Base-by-base conservation (phyloP, 2,329 filamentous ascomycete genomes). In the Exserohilum turcica region DNA sequence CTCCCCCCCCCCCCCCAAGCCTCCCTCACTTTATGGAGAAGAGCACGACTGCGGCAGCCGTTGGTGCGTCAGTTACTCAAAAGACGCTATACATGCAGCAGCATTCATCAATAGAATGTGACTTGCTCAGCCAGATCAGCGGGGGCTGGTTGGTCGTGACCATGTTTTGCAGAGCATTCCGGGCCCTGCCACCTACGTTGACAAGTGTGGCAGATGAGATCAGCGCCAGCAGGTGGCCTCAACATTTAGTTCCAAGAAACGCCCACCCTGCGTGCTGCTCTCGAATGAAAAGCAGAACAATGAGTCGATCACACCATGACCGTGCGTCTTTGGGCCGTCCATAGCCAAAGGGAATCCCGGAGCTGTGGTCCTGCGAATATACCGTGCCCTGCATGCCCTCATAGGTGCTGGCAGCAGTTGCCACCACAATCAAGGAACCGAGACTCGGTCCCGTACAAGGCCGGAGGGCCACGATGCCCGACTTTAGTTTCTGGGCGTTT, bases 361-460 rank as follows among this genome's bases (percentile, higher is more conserved):
- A 44, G 57, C 50, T 59, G 60, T 54, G 40, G 60, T 58, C 55
- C 59, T 57, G 47, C 21, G 29, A 36, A 27, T 28, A 21, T 48
- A 29, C 19, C 10, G 9, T 24, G 36, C 12, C 12, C 18, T 19
- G 21, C 36, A 39, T 21, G 18, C 19, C 19, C 36, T 10, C 16
- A 39, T 9, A 13, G 33, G 33, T 32, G 29, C 7, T n/a, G 32
- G 6, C 15, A 18, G 8, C n/a, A 9, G 3, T 35, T 18, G 32
- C 32, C 32, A 35, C 32, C 32, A 35, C 16, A n/a, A 35, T n/a
- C 32, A 35, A 16, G 21, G 21, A 24, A 24, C 7, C 4, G 21
- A 24, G 21, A 24, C 21, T 24, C 21, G 21, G 21, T 24, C 21
- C 21, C 7, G 21, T 24, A 16, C 31, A 24, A 24, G 4, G 4